These are phyloP conservation scores for Ceratocystis lukuohia DNA, from an alignment of 2,329 filamentous ascomycete species.

Conservation along the genomic window DNA sequence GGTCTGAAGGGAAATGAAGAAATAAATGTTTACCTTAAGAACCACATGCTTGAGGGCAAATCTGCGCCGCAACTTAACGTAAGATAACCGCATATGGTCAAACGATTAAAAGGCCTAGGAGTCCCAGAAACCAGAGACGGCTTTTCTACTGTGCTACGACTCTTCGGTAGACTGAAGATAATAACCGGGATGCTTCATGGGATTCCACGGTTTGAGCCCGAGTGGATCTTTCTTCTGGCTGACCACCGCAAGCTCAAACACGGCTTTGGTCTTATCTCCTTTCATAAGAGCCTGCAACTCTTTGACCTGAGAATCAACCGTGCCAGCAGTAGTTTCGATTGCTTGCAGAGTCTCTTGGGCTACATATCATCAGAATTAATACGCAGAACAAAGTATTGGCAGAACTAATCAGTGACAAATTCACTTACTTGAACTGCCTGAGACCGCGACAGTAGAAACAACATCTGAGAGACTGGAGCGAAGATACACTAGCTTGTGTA, in stretches of 20 bases:
- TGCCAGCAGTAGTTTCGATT: constrained; percentile 10
- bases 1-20: neutral
- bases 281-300: constrained; percentile 37
- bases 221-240: constrained; percentile 42
- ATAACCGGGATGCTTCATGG: constrained; percentile 48
- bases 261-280: constrained; percentile 34
- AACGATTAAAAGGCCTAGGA: neutral
- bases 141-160: neutral
- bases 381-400: neutral
- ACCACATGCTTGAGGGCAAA: constrained; percentile 6
- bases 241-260: constrained; percentile 39
- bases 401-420: neutral
- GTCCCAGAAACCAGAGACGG: no score
- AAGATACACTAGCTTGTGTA: constrained; percentile 17
- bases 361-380: constrained; percentile 23
- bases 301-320: constrained; percentile 26
- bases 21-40: neutral
- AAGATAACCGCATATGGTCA: neutral
- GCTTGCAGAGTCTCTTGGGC: constrained; percentile 35
- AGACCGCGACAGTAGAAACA: constrained; percentile 15
- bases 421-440: constrained; percentile 13
- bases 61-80: neutral
- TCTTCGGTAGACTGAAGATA: constrained; percentile 21
- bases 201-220: constrained; percentile 46
- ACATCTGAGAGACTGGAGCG: constrained; percentile 18